Base-by-base conservation (phyloP, 1,284 basidiomycete species). In the Ceratobasidium sp. region DNA sequence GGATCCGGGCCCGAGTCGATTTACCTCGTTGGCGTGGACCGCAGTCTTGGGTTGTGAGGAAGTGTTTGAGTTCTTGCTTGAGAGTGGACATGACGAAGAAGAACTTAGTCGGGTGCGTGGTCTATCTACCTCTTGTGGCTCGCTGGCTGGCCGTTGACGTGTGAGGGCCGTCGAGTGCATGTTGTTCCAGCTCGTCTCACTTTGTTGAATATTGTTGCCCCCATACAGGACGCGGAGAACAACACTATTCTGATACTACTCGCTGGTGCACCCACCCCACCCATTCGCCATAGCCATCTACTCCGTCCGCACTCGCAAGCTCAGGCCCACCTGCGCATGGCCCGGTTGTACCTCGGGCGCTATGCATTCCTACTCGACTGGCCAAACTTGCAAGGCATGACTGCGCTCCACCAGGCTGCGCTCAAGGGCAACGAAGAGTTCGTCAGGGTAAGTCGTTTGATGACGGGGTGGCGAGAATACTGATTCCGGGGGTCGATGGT, bases 211-310 rank as follows among this genome's bases (percentile, higher is more conserved):
- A 43, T 39, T 63, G 51, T 37, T 53, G 51, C 19, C 54, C 53
- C 37, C 64, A 49, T 24, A 1, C 75, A 96, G 94, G 95, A 97
- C 81, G 87, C 88, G 8, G 94, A 96, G 79, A 92, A 92, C 80
- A 95, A 95, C 80, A 96, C 94, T 0, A 91, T 96, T 65, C 89
- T 96, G 73, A 93, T 95, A 84, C 85, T 96, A 16, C 87, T 97
- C 22, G 93, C 94, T 24, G 92, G 94, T 75, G 85, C 29, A 82
- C 84, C 22, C 14, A 84, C 83, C 74, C 81, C 85, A 24, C 66
- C 66, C 24, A 53, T 22, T 27, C 66, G 66, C 14, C 66, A 56
- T 16, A 53, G 66, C 3, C 66, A 69, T n/a, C 51, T n/a, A 53
- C 54, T 22, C 22, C 34, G 66, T 19, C 27, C 66, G 19, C 66